These are phyloP conservation scores for Stephania cephalantha DNA, from an alignment of 164 flowering plant genomes.

Conservation along the genomic window DNA sequence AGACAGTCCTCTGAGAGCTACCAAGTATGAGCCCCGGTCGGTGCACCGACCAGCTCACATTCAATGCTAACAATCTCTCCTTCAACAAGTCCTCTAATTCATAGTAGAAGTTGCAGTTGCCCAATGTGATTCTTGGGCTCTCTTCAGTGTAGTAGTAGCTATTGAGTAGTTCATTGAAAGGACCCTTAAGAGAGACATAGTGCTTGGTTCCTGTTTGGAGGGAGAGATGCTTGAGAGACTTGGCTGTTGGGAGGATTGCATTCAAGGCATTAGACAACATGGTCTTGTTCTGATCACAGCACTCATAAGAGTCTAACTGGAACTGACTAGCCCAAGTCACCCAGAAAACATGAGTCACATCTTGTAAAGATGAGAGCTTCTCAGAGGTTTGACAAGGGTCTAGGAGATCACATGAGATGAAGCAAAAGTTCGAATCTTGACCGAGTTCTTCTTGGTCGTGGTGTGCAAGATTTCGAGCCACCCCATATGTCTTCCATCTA, in stretches of 20 bases:
- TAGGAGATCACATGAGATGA: conserved; percentile 74
- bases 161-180: conserved; percentile 8
- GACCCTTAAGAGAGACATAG: conserved; percentile 40
- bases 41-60: conserved; percentile 68
- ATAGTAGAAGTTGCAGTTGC: conserved; percentile 52
- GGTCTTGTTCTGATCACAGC: conserved; percentile 53
- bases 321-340: conserved; percentile 75
- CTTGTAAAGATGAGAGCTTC: conserved; percentile 43
- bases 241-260: conserved; percentile 46
- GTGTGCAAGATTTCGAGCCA: conserved; percentile 35
- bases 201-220: conserved; percentile 88
- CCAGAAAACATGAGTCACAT: conserved; percentile 80
- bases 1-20: conserved; percentile 44
- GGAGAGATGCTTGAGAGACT: conserved; percentile 55
- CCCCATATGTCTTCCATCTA: conserved; percentile 68
- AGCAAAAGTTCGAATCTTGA: conserved; percentile 29
- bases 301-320: conserved; percentile 41
- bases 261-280: conserved; percentile 70
- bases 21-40: conserved; percentile 80
- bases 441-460: background rate
- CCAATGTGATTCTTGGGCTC: conserved; percentile 37
- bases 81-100: conserved; percentile 61
- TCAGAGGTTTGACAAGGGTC: conserved; percentile 34
- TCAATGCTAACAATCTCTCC: conserved; percentile 33
- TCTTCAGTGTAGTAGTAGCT: conserved; percentile 43